phyloP scores from a whole-genome alignment of 1,284 basidiomycete species.

The Ceratorhiza oryzae-sativae region DNA sequence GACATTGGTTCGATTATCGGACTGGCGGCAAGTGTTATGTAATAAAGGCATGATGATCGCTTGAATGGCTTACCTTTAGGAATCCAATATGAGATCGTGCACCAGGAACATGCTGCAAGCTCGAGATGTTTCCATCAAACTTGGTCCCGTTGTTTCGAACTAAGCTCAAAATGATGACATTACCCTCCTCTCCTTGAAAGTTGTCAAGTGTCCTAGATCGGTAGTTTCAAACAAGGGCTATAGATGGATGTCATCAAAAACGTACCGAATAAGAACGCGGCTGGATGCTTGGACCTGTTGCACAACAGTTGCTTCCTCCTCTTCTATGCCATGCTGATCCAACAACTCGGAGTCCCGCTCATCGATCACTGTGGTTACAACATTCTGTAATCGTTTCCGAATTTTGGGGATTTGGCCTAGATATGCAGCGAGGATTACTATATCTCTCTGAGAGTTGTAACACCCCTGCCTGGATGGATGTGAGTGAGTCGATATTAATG shows the following conservation, averaged over 20 bases:
- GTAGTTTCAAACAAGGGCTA: constrained; percentile 8
- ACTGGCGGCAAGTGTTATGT: no score
- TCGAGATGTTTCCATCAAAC: constrained; percentile 8
- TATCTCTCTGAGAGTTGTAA: constrained; percentile 68
- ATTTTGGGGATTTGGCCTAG: constrained; percentile 72
- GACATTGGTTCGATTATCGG: constrained; percentile 56
- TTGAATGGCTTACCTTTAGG: constrained; percentile 58
- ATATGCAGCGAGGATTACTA: constrained; percentile 77
- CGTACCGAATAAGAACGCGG: constrained; percentile 51
- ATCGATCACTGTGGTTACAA: constrained; percentile 69
- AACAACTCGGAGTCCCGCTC: constrained; percentile 70
- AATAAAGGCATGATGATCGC: constrained; percentile 10
- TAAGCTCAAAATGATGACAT: constrained; percentile 73
- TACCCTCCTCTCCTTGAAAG: constrained; percentile 59
- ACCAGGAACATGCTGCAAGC: constrained; percentile 41
- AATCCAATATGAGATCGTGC: constrained; percentile 67
- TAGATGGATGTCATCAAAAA: not conserved
- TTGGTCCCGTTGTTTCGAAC: constrained; percentile 68
- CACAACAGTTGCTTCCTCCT: constrained; percentile 50
- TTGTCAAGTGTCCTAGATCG: constrained; percentile 70
- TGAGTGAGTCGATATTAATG: not conserved
- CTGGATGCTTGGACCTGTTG: constrained; percentile 60
- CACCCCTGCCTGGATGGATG: constrained; percentile 59
- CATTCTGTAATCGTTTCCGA: constrained; percentile 57
- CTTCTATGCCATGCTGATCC: constrained; percentile 56